Conservation (phyloP, 2,329 filamentous ascomycete genomes). For the Fusarium humuli region DNA sequence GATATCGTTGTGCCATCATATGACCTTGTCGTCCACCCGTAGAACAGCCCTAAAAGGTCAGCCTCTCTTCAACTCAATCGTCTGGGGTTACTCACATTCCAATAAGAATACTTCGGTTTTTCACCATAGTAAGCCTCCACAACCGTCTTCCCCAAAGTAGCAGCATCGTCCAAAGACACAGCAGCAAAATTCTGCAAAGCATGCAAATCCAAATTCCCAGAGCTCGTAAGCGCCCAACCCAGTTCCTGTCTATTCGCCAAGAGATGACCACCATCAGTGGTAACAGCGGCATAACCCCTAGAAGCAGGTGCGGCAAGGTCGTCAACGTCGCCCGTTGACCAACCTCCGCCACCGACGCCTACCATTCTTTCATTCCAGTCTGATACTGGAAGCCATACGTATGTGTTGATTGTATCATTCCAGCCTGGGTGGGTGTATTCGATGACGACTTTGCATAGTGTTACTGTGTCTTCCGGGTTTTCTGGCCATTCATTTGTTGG, state of each 20-base stretch:
- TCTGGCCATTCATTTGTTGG: slow-evolving; percentile 18
- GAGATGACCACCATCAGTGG: slow-evolving; percentile 27
- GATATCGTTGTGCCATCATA: slow-evolving; percentile 63
- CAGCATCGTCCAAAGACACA: slow-evolving; percentile 47
- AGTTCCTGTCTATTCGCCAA: not conserved
- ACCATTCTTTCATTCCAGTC: slow-evolving; percentile 37
- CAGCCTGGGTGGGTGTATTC: slow-evolving; percentile 32
- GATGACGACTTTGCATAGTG: slow-evolving; percentile 17
- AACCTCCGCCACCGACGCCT: slow-evolving; percentile 30
- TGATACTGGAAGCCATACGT: slow-evolving; percentile 13
- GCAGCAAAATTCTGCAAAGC: slow-evolving; percentile 46
- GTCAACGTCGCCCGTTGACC: slow-evolving; percentile 7
- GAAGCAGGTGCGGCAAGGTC: slow-evolving; percentile 5
- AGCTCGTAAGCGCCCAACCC: slow-evolving; percentile 34
- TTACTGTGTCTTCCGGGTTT: not conserved
- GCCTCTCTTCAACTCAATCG: rapidly evolving
- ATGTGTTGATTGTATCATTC: slow-evolving; percentile 27
- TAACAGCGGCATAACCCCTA: slow-evolving; percentile 14
- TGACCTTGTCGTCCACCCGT: slow-evolving; percentile 68
- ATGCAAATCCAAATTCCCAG: slow-evolving; percentile 41
- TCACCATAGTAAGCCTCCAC: slow-evolving; percentile 55
- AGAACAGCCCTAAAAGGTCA: slow-evolving; percentile 55
- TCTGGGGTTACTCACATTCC: slow-evolving; percentile 46
- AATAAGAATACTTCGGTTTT: slow-evolving; percentile 58
- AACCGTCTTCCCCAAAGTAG: slow-evolving; percentile 57